Conservation (phyloP, 225 moss, liverwort and hornwort species). For the Pseudisothecium myosuroides region DNA sequence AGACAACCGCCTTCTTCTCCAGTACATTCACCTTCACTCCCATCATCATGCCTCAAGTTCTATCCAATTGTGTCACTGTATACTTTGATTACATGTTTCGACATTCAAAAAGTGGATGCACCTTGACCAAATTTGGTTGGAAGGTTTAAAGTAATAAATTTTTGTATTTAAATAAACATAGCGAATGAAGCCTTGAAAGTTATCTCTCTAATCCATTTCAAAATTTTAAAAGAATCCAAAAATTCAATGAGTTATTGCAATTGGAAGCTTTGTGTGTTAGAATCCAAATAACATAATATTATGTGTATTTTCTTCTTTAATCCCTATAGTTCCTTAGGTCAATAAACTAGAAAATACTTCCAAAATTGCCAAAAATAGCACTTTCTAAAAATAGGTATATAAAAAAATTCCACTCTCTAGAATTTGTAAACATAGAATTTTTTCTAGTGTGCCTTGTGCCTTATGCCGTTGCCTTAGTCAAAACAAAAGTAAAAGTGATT, state of each 20-base stretch:
- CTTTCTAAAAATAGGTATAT: accelerated
- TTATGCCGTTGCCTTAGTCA: no score
- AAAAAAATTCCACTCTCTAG: background rate
- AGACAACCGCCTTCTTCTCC: accelerated
- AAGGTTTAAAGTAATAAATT: accelerated
- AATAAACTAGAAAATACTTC: background rate
- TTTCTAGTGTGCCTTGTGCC: no score
- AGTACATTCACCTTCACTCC: accelerated
- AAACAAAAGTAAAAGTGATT: no score
- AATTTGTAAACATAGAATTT: background rate
- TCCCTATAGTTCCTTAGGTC: accelerated
- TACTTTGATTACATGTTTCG: background rate
- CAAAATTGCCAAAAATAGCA: background rate
- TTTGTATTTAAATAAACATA: background rate
- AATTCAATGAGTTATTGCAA: background rate
- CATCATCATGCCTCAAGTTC: background rate
- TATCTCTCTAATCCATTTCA: background rate
- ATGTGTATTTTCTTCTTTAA: background rate
- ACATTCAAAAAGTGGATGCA: accelerated
- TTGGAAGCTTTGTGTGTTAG: accelerated
- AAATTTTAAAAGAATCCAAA: no score
- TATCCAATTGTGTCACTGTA: background rate
- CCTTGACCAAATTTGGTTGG: background rate
- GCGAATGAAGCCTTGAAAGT: background rate
- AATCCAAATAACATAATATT: background rate